Evolutionary conservation across 768 basidiomycete genomes (phyloP).

Genomic region (Sarcomyxa edulis): DNA sequence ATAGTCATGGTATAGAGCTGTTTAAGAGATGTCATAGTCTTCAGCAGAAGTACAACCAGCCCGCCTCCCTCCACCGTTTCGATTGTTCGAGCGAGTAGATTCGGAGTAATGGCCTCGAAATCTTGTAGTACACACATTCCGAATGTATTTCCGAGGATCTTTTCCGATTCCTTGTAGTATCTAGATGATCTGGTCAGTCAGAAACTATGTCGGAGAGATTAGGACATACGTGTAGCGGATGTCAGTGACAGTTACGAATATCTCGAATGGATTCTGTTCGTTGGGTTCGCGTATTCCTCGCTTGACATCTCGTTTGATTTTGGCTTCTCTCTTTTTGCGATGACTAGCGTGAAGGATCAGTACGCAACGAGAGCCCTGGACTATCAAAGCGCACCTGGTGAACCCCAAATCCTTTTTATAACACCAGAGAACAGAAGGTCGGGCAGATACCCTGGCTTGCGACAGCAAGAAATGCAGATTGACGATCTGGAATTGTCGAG

Average conservation of each 20-base stretch:
- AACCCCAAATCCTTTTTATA: constrained; percentile 99
- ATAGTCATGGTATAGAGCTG: constrained; percentile 92
- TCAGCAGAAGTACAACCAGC: constrained; percentile 80
- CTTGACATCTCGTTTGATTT: constrained; percentile 95
- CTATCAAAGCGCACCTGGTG: constrained; percentile 62
- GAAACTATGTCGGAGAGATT: background rate
- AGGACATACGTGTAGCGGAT: constrained; percentile 87
- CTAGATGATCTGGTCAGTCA: constrained; percentile 26
- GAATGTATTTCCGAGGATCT: constrained; percentile 95
- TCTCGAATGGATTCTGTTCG: constrained; percentile 96
- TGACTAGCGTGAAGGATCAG: constrained; percentile 44
- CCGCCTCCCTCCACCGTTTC: constrained; percentile 98
- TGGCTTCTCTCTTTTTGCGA: constrained; percentile 94
- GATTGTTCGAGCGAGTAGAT: constrained; percentile 91
- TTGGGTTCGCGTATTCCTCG: constrained; percentile 90
- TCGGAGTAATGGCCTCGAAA: constrained; percentile 97
- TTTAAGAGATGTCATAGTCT: constrained; percentile 90
- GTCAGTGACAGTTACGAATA: constrained; percentile 97
- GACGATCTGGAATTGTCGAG: constrained; percentile 68
- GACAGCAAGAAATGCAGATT: constrained; percentile 95
- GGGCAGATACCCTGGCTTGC: constrained; percentile 82
- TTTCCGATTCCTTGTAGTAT: constrained; percentile 96
- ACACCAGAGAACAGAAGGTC: constrained; percentile 94
- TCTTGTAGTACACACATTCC: constrained; percentile 97
- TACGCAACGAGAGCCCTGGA: background rate